Conservation (phyloP, 768 basidiomycete species). For the Trametes elegans region DNA sequence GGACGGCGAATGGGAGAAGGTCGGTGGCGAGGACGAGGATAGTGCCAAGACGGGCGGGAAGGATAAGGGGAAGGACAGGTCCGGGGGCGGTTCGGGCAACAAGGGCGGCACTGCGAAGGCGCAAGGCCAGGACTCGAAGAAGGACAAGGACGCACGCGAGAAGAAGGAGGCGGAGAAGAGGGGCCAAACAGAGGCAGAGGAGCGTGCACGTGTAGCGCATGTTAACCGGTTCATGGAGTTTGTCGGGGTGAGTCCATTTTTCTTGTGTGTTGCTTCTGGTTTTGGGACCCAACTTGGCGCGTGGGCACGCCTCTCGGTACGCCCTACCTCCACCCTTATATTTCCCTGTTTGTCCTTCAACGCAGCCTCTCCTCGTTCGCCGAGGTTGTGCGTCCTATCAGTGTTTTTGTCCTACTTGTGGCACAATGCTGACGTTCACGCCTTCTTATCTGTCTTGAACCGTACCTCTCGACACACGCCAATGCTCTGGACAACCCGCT, state of each 20-base stretch:
- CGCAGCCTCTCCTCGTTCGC: background rate
- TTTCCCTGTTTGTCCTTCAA: no score
- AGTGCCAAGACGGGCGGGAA: background rate
- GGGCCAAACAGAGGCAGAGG: background rate
- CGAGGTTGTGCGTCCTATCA: background rate
- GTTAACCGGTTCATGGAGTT: constrained; percentile 20
- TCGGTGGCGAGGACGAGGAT: background rate
- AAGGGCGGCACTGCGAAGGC: background rate
- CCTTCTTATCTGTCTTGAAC: background rate
- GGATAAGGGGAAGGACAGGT: background rate
- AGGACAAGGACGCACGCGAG: background rate
- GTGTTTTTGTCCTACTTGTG: background rate
- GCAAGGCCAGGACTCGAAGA: background rate
- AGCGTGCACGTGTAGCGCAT: constrained; percentile 3
- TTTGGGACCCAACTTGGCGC: no score
- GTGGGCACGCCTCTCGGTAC: no score
- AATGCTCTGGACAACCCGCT: background rate
- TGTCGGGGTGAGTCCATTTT: constrained; percentile 19
- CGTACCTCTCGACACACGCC: no score
- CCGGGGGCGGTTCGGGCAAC: background rate
- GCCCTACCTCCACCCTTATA: no score
- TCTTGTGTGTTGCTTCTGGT: background rate
- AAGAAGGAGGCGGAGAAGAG: constrained; percentile 1
- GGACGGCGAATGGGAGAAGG: background rate
- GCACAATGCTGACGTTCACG: background rate